Evolutionary conservation across 106 monocot species (phyloP), one percentile per base, ranked within the genome.

Genomic region (Ottelia alismoides): DNA sequence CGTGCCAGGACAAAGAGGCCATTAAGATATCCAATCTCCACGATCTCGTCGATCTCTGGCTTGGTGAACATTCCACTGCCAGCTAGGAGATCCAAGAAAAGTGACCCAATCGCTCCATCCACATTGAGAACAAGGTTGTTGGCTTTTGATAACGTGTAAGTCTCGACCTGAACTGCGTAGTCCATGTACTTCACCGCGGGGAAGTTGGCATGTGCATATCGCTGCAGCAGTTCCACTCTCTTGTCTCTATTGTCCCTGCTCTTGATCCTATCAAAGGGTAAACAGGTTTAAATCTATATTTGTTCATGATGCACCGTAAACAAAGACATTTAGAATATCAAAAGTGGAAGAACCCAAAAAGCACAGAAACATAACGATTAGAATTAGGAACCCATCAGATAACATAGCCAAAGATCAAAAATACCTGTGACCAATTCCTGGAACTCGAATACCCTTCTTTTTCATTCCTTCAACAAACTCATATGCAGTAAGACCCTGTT

Each of bases 201-300:
- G 58, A 91, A 91, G 64, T 91, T 66, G 9, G 64, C 76, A 65
- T 85, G 75, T 0, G 85, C 91, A 21, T 81, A 91, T 51, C 73
- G 61, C 28, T 91, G 91, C 47, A 92, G 68, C 51, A 92, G 73
- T 67, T 92, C 67, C 51, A 92, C 91, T 64, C 91, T 74, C 73
- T 92, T 85, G 66, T 92, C 91, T 49, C 85, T 81, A 70, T 92
- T 92, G 58, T 92, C 81, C 60, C 91, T 65, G 26, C 85, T 92
- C 81, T 92, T 92, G 60, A 92, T 92, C 62, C 91, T 92, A 45
- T n/a, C n/a, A n/a, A n/a, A n/a, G n/a, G n/a, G n/a, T n/a, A n/a
- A n/a, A n/a, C 67, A 81, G 81, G 45, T 19, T 14, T 28, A 17
- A 54, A 44, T 25, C 48, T 40, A 40, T 40, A 40, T 4, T 4